Conservation (phyloP, 1,139 yeast genomes). For the Lodderomyces jiufengensis region DNA sequence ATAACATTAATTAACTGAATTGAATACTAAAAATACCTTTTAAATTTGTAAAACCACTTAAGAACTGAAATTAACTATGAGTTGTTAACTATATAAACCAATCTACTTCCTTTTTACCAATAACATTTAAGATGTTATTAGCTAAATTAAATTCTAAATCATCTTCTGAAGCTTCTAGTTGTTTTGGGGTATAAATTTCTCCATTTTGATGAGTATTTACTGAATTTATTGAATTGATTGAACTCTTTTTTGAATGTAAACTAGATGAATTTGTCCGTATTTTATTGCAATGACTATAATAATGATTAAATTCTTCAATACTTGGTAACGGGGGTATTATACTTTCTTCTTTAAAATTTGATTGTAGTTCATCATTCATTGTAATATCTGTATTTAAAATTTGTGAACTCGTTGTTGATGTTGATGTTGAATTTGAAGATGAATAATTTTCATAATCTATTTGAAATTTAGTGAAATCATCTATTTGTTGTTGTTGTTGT, state of each 20-base stretch:
- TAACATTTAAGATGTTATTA: constrained; percentile 1
- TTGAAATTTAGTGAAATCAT: too few species aligned
- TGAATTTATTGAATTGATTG: neutral
- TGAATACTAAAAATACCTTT: too few species aligned
- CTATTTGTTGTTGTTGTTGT: too few species aligned
- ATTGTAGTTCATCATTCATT: too few species aligned
- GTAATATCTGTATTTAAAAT: too few species aligned
- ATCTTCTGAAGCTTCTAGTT: too few species aligned
- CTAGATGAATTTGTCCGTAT: neutral
- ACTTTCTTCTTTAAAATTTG: neutral
- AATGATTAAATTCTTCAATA: constrained; percentile 1
- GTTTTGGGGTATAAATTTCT: too few species aligned
- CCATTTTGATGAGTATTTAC: too few species aligned
- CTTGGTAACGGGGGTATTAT: constrained; percentile 5
- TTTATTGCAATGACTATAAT: neutral
- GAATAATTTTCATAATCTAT: neutral
- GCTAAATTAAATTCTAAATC: constrained; percentile 2
- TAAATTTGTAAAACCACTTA: too few species aligned
- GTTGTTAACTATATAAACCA: constrained; percentile 4
- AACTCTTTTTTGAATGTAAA: constrained; percentile 2
- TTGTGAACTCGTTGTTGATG: constrained; percentile 1
- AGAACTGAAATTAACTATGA: too few species aligned
- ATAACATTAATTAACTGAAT: too few species aligned
- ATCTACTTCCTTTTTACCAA: neutral
- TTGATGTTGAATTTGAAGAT: neutral